Conservation (phyloP, 371 early-diverging fungal genomes). For the Mortierella sp. region DNA sequence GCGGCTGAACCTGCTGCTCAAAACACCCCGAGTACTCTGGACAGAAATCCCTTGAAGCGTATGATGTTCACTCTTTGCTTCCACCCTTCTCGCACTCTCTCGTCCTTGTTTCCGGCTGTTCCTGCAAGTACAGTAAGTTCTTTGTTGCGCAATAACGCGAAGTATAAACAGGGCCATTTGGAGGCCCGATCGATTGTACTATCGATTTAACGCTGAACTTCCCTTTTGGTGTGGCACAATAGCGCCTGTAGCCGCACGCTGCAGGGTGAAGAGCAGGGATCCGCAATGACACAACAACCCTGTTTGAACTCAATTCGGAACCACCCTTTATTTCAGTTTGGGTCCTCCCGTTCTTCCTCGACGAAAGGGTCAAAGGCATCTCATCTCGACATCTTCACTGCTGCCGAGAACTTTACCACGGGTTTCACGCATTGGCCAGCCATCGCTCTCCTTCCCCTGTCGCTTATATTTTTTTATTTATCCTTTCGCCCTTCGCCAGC, state of each 20-base stretch:
- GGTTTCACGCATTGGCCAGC: no score
- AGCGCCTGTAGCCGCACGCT: slow-evolving; percentile 1
- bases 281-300: slow-evolving; percentile 17
- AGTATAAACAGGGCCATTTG: neutral
- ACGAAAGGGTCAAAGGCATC: no score
- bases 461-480: no score
- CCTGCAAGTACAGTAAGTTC: no score
- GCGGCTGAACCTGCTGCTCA: neutral
- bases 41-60: no score
- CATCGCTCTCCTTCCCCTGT: no score
- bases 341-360: neutral
- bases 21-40: no score
- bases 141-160: no score
- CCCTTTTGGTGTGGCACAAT: neutral
- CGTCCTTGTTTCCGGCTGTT: no score
- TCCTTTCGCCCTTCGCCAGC: no score
- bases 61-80: no score
- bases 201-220: neutral
- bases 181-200: slow-evolving; percentile 4
- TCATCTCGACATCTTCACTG: neutral
- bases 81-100: no score
- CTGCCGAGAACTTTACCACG: neutral
- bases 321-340: neutral
- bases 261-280: neutral
- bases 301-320: slow-evolving; percentile 41